These are phyloP conservation scores for Fusarium globosum DNA, from an alignment of 2,329 filamentous ascomycete species.

Conservation along the genomic window DNA sequence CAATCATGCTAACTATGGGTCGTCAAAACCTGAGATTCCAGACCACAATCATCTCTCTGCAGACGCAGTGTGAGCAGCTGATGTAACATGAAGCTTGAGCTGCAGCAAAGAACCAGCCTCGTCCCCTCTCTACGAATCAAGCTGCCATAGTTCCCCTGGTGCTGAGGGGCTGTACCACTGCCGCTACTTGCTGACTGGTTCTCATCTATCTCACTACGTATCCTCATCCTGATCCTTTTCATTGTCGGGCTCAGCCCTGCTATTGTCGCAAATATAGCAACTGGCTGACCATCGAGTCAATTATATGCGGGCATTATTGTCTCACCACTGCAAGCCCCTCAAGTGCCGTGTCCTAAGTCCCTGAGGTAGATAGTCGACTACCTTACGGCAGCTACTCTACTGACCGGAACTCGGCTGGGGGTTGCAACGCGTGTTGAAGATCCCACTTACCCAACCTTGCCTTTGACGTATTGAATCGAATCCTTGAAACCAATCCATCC, in stretches of 20 bases:
- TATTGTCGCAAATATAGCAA: constrained; percentile 42
- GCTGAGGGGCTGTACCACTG: constrained; percentile 5
- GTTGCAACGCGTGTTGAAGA: constrained; percentile 17
- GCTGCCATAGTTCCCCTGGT: background rate
- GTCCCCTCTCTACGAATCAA: constrained; percentile 4
- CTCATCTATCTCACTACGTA: background rate
- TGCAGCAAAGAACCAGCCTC: constrained; percentile 16
- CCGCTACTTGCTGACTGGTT: background rate
- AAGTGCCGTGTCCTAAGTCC: background rate
- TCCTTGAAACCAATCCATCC: constrained; percentile 2
- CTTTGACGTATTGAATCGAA: background rate
- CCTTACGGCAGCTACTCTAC: background rate
- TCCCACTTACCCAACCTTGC: constrained; percentile 25
- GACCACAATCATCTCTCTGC: background rate
- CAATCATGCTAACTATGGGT: background rate
- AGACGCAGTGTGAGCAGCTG: background rate
- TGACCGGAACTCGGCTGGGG: constrained; percentile 10
- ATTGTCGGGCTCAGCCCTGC: background rate
- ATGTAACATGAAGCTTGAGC: constrained; percentile 17
- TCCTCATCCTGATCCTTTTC: background rate
- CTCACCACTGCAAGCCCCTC: constrained; percentile 21
- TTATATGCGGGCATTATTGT: constrained; percentile 22
- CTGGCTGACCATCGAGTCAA: constrained; percentile 7
- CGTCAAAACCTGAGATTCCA: background rate
- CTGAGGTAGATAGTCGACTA: too few relatives aligned